Percentiles rank a stretch among this genome's conserved stretches.
These are phyloP conservation scores for Epichloe uncinata DNA, from an alignment of 2,329 filamentous ascomycete genomes.

Conservation along the genomic window DNA sequence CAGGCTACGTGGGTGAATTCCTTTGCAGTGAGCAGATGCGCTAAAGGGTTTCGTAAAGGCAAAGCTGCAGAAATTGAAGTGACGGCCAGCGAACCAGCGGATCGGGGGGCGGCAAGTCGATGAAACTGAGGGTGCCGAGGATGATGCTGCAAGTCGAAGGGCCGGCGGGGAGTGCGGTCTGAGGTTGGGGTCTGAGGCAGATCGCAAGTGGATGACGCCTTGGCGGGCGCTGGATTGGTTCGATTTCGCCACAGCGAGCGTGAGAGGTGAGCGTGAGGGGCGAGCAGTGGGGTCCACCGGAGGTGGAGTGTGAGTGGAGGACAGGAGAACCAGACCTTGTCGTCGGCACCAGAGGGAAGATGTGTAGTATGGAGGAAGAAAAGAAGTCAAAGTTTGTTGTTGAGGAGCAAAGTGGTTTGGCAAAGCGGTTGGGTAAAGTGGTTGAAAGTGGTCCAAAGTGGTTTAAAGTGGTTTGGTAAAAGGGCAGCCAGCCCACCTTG, in stretches of 20 bases:
- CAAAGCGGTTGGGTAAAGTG: too few relatives aligned
- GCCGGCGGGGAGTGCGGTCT: background rate
- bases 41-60: background rate
- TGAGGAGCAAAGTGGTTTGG: too few relatives aligned
- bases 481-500: too few relatives aligned
- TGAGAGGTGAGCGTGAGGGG: background rate
- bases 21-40: background rate
- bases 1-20: background rate
- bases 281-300: background rate
- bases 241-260: slow-evolving; percentile 1
- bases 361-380: background rate
- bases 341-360: too few relatives aligned
- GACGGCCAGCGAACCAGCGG: too few relatives aligned
- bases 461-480: too few relatives aligned
- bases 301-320: too few relatives aligned
- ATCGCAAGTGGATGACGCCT: slow-evolving; percentile 1
- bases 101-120: background rate
- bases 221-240: slow-evolving; percentile 3
- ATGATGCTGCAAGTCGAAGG: background rate
- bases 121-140: background rate
- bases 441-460: too few relatives aligned
- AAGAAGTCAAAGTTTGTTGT: background rate
- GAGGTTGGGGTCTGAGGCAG: slow-evolving; percentile 1
- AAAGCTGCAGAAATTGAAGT: background rate
- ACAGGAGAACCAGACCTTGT: too few relatives aligned